Evolutionary conservation across 306 rosid genomes (phyloP), one percentile per base, ranked within the genome.

Genomic region (Ormosia semicastrata): DNA sequence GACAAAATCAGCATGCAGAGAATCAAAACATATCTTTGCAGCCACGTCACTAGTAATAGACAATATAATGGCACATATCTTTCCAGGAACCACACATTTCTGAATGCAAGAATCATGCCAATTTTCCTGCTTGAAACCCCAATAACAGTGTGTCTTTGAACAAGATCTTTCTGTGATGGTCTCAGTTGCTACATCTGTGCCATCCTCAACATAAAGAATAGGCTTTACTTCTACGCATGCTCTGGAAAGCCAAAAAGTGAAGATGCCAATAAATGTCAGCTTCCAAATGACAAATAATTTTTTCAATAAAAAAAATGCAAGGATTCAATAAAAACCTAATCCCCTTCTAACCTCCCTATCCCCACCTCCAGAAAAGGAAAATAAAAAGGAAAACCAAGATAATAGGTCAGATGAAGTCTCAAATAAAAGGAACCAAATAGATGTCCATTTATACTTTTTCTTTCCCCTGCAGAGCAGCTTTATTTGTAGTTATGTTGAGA

Each of bases 201-300:
- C 92, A 65, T 89, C 93, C 32, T 87, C 89, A 56, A 86, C 95
- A 81, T 88, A 95, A 74, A 95, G 96, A 80, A 93, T 67, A 77
- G 99, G 98, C 84, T 93, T 95, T 33, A 95, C 88, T 90, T 95
- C 99, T 62, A 95, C 91, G 69, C 59, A 86, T 5, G 98, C 94
- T 71, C 97, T 95, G 93, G 76, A 85, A 81, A 85, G 68, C 57
- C 81, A 78, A 54, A 83, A 84, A 34, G 65, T 44, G 34, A 43
- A 80, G 34, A 76, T 36, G 40, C 47, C 78, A 86, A 70, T 40
- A 70, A 70, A 44, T 73, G 74, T 59, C 40, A 49, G 69, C n/a
- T 75, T 58, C 63, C 44, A 72, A 49, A 12, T 64, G 29, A 73
- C 54, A 58, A 46, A 63, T 41, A 46, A 41, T 44, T 9, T 73